A percentile compares a stretch with the other conserved stretches of the same genome.
These are phyloP conservation scores for Metarhizium anisopliae DNA, from an alignment of 2,329 filamentous ascomycete genomes.

Conservation along the genomic window DNA sequence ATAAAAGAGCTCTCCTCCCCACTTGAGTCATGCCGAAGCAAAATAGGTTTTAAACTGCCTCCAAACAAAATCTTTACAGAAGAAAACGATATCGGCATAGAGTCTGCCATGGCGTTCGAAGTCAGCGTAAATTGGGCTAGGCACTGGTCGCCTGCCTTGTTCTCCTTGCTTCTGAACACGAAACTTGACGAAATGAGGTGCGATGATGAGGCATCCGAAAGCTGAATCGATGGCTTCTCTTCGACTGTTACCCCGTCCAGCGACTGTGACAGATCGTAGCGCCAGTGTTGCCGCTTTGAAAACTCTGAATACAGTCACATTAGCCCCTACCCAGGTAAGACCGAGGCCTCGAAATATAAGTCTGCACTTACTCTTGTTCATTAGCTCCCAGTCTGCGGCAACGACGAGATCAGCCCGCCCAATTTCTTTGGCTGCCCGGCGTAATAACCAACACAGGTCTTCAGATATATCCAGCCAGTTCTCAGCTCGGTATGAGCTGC, in stretches of 20 bases:
- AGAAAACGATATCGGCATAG: slow-evolving; percentile 42
- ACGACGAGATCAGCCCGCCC: slow-evolving; percentile 48
- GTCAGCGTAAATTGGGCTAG: slow-evolving; percentile 48
- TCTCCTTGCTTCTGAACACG: slow-evolving; percentile 47
- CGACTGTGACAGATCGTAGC: slow-evolving; percentile 50
- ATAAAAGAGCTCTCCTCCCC: slow-evolving; percentile 9
- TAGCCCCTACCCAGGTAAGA: background rate
- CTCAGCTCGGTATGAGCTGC: slow-evolving; percentile 45
- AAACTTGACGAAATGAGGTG: slow-evolving; percentile 48
- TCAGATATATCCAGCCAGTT: slow-evolving; percentile 52
- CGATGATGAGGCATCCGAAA: slow-evolving; percentile 41
- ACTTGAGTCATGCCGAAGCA: slow-evolving; percentile 34
- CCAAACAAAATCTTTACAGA: slow-evolving; percentile 46
- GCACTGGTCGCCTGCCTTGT: slow-evolving; percentile 52
- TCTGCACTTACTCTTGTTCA: slow-evolving; percentile 44
- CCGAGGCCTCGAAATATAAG: background rate
- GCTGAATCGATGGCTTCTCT: slow-evolving; percentile 38
- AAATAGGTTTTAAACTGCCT: slow-evolving; percentile 47
- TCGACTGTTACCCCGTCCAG: slow-evolving; percentile 38
- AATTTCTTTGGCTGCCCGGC: slow-evolving; percentile 43
- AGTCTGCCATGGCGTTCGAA: slow-evolving; percentile 45
- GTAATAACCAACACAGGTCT: slow-evolving; percentile 52
- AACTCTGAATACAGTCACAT: slow-evolving; percentile 33
- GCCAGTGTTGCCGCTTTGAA: slow-evolving; percentile 44
- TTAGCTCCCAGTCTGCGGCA: slow-evolving; percentile 56